Evolutionary conservation across 148 eudicot species (phyloP), one percentile per base, ranked within the genome.

Genomic region (Silene uniflora): DNA sequence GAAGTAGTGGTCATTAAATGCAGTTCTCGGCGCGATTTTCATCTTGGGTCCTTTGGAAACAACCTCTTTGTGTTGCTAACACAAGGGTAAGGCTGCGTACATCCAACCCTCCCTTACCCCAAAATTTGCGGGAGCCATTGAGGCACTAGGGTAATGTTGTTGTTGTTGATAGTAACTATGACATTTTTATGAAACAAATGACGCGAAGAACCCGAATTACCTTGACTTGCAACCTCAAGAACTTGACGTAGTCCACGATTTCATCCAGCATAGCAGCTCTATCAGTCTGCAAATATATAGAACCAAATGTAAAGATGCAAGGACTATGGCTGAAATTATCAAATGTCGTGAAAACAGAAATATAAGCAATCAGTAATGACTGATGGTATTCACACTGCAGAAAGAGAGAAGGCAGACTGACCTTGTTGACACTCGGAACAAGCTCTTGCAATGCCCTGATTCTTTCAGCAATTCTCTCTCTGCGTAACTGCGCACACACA

Each of bases 381-480:
- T 52, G 17, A 52, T 16, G 16, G 12, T 52, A 2, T 52, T 52
- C 56, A 52, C 56, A 13, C 67, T 63, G 67, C 67, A 27, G 39
- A 63, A 24, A 67, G 49, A 19, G 56, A 49, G 12, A 71, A 72
- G 56, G 39, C 21, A 46, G 46, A 49, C 71, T 35, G 12, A 90
- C 94, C 90, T 90, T 90, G 81, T 88, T 90, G 76, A 85, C 91
- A 78, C 90, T 88, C n/a, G 94, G 94, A 81, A 90, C 94, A 52
- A 90, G 83, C 62, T 90, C 94, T 73, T 90, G 94, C 80, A 90
- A 55, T 55, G 94, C 91, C 80, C 89, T 88, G 64, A 90, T 85
- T 80, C 94, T 86, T 80, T 90, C 94, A 21, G 94, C 94, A 52
- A 90, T 90, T 71, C 94, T 79, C 70, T 90, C 94, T 78, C 94